Conservation (phyloP, 1,284 basidiomycete genomes). For the Blastosporella zonata region DNA sequence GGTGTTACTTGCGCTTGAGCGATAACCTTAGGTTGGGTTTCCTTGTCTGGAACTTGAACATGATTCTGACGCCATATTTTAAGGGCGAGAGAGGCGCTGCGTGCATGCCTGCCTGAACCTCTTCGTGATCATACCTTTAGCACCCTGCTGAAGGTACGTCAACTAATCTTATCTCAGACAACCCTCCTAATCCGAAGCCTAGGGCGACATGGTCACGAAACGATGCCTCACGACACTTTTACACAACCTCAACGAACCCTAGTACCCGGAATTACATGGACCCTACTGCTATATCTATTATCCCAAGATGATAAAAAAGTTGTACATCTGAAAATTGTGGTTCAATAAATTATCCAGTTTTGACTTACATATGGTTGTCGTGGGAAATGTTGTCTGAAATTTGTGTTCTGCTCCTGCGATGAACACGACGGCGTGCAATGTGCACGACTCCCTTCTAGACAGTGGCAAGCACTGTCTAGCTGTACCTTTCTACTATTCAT, state of each 20-base stretch:
- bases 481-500: conserved; percentile 63
- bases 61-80: conserved; percentile 11
- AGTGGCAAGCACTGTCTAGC: conserved; percentile 30
- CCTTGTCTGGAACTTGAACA: conserved; percentile 4
- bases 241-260: conserved; percentile 82
- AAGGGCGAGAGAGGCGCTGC: conserved; percentile 93
- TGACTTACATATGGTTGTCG: conserved; percentile 1
- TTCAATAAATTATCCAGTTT: conserved; percentile 12
- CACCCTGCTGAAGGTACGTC: conserved; percentile 76
- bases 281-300: conserved; percentile 19
- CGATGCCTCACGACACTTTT: conserved; percentile 94
- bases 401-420: conserved; percentile 19
- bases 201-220: conserved; percentile 96
- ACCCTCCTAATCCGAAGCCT: conserved; percentile 6
- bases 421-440: conserved; percentile 28
- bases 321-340: conserved; percentile 13
- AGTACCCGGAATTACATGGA: conserved; percentile 23
- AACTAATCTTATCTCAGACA: background rate
- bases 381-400: conserved; percentile 14
- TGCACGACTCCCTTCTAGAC: conserved; percentile 14
- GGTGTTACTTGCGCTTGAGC: conserved; percentile 94
- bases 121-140: conserved; percentile 94
- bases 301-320: conserved; percentile 13
- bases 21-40: conserved; percentile 86
- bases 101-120: conserved; percentile 96